These are phyloP conservation scores for Crucibulum parvulum DNA, from an alignment of 1,284 basidiomycete genomes.

Conservation along the genomic window DNA sequence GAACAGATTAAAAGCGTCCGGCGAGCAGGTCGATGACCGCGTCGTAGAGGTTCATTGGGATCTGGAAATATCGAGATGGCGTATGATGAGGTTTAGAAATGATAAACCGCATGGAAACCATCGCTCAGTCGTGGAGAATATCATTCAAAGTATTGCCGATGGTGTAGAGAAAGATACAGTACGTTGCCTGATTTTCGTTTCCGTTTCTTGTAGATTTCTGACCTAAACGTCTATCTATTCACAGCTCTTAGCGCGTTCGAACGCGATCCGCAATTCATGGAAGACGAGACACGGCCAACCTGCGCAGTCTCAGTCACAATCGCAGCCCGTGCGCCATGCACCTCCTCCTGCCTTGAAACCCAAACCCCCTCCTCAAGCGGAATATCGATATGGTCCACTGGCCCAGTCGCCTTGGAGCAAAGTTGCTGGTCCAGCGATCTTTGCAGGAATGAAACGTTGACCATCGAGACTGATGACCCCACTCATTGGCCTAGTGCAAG, in stretches of 20 bases:
- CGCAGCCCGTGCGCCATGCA: constrained; percentile 16
- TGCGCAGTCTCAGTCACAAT: constrained; percentile 22
- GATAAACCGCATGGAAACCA: constrained; percentile 94
- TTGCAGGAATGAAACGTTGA: constrained; percentile 74
- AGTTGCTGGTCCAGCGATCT: constrained; percentile 65
- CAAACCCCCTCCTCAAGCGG: constrained; percentile 28
- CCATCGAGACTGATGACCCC: background rate
- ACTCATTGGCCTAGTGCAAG: background rate
- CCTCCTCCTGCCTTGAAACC: constrained; percentile 12
- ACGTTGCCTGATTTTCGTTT: constrained; percentile 31
- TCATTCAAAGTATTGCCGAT: constrained; percentile 88
- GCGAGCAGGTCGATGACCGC: constrained; percentile 92
- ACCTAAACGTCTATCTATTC: constrained; percentile 3
- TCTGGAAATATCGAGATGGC: constrained; percentile 69
- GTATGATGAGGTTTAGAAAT: constrained; percentile 89
- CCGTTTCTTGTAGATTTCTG: constrained; percentile 7
- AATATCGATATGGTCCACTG: constrained; percentile 69
- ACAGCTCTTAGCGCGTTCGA: constrained; percentile 69
- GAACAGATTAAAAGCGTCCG: constrained; percentile 81
- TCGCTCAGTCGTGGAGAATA: constrained; percentile 81
- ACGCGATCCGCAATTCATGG: constrained; percentile 71
- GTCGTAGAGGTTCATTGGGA: constrained; percentile 97
- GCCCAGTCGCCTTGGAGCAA: constrained; percentile 72
- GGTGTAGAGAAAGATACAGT: constrained; percentile 89
- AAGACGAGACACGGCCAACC: constrained; percentile 61